phyloP scores from a whole-genome alignment of 192 early-diverging fungal species.

The Chytriomyces sp. region DNA sequence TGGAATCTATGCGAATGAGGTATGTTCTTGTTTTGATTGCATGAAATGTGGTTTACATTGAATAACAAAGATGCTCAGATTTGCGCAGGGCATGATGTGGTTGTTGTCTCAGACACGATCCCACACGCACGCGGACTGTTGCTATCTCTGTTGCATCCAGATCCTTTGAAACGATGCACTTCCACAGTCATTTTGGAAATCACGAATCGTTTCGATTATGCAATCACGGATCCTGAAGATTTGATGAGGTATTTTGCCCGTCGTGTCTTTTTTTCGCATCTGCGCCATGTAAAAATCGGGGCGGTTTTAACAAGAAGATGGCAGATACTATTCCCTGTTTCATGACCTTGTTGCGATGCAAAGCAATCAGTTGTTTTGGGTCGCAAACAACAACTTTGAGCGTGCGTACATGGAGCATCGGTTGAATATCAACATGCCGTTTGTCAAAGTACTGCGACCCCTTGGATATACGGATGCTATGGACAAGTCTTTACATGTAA shows the following conservation, averaged over 20 bases:
- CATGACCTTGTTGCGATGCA: background rate
- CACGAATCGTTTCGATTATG: conserved; percentile 30
- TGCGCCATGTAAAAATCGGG: no score
- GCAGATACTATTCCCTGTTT: conserved; percentile 11
- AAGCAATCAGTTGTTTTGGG: conserved; percentile 1
- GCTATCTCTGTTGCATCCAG: background rate
- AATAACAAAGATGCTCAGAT: background rate
- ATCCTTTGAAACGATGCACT: conserved; percentile 1
- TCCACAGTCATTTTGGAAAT: conserved; percentile 27
- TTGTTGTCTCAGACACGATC: conserved; percentile 20
- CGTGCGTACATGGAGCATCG: conserved; percentile 24
- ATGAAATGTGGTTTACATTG: background rate
- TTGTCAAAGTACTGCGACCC: conserved; percentile 13
- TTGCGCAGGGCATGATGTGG: conserved; percentile 8
- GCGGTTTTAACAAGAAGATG: background rate
- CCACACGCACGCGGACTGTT: conserved; percentile 28
- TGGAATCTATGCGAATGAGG: conserved; percentile 11
- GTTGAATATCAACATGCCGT: conserved; percentile 2
- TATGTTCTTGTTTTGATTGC: background rate
- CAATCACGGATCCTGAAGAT: background rate
- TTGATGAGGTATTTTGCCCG: background rate
- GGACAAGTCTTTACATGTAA: background rate
- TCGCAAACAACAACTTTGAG: conserved; percentile 34
- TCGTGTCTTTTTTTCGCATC: no score
- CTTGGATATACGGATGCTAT: background rate